phyloP scores from a whole-genome alignment of 176 grass and related monocot genomes.

The Alloteropsis semialata region DNA sequence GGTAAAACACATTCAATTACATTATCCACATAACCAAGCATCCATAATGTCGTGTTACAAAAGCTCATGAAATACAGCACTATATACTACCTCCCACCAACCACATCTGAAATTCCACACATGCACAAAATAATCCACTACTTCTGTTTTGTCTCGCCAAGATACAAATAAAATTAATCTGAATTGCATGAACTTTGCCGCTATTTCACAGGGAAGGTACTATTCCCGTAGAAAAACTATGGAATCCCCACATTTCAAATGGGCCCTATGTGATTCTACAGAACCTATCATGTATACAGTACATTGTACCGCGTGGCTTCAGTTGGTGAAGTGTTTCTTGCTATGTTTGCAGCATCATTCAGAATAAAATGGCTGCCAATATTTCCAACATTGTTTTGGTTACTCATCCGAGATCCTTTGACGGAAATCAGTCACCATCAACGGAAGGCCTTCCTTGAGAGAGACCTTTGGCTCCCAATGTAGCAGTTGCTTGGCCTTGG shows the following conservation, averaged over 20 bases:
- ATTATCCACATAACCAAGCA: conserved; percentile 25
- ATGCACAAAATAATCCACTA: conserved; percentile 33
- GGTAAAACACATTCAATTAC: conserved; percentile 12
- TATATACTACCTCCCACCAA: conserved; percentile 15
- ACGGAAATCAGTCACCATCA: conserved; percentile 82
- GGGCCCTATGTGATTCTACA: conserved; percentile 29
- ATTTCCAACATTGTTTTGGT: background rate
- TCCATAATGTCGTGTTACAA: conserved; percentile 23
- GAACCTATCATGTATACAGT: conserved; percentile 36
- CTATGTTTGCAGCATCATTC: conserved; percentile 28
- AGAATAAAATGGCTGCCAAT: background rate
- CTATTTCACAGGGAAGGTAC: background rate
- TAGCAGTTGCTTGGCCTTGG: conserved; percentile 73
- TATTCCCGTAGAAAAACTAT: background rate
- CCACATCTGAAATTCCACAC: conserved; percentile 15
- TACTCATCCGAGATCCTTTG: conserved; percentile 63
- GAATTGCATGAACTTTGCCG: background rate
- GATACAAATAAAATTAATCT: conserved; percentile 23
- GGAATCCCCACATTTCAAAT: background rate
- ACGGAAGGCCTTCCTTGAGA: conserved; percentile 76
- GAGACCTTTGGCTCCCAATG: conserved; percentile 78
- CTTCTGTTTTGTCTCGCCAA: conserved; percentile 23
- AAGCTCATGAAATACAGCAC: conserved; percentile 24
- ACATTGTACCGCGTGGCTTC: conserved; percentile 12
- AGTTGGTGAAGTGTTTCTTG: conserved; percentile 5